phyloP scores from a whole-genome alignment of 208 protist species.

The Leishmania amazonensis region DNA sequence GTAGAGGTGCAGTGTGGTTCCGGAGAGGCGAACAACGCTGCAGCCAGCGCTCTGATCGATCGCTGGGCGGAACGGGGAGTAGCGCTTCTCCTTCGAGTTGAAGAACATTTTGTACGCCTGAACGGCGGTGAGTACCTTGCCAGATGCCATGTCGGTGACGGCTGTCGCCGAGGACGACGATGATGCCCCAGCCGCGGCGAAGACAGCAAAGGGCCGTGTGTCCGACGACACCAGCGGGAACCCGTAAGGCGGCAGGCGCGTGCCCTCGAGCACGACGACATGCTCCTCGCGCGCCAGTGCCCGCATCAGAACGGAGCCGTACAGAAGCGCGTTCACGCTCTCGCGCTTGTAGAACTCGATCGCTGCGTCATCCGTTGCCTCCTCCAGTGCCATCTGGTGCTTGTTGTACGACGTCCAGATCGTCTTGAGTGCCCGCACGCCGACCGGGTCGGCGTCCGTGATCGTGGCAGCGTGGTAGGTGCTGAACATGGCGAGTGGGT shows the following conservation, averaged over 20 bases:
- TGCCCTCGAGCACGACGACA: conserved; percentile 40
- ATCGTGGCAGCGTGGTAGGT: conserved; percentile 55
- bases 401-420: conserved; percentile 74
- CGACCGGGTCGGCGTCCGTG: conserved; percentile 42
- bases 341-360: conserved; percentile 65
- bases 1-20: conserved; percentile 81
- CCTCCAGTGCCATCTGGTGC: conserved; percentile 69
- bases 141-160: conserved; percentile 67
- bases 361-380: conserved; percentile 39
- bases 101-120: conserved; percentile 70
- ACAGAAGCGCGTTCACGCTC: conserved; percentile 80
- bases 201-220: conserved; percentile 47
- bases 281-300: conserved; percentile 70
- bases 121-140: conserved; percentile 53
- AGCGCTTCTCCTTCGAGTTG: conserved; percentile 42
- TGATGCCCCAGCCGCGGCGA: neutral
- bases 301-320: conserved; percentile 76
- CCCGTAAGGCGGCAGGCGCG: conserved; percentile 47
- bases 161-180: conserved; percentile 14
- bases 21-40: conserved; percentile 71
- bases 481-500: conserved; percentile 80
- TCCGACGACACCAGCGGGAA: conserved; percentile 87
- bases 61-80: conserved; percentile 65
- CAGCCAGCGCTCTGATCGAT: conserved; percentile 74
- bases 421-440: conserved; percentile 65